These are phyloP conservation scores for Ceratonia siliqua DNA, from an alignment of 306 rosid species.

Conservation along the genomic window DNA sequence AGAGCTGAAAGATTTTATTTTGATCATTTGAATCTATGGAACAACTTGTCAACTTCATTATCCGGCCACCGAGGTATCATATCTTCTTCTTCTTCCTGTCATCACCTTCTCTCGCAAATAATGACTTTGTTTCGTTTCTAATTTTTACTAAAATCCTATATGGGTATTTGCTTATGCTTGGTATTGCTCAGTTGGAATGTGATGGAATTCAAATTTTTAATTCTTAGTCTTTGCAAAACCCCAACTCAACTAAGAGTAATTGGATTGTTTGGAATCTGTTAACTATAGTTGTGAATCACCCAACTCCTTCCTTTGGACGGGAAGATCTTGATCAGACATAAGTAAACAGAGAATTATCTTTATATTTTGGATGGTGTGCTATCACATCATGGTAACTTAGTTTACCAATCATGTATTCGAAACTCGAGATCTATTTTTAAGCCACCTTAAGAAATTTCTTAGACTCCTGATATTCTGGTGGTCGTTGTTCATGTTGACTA, in stretches of 20 bases:
- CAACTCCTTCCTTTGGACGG: background rate
- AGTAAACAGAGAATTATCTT: background rate
- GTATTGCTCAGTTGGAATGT: conserved; percentile 14
- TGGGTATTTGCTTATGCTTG: conserved; percentile 20
- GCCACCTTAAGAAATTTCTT: conserved; percentile 9
- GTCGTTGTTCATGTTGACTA: conserved; percentile 3
- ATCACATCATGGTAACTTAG: conserved; percentile 26
- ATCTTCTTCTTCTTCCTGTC: background rate
- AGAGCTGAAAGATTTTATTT: conserved; percentile 24
- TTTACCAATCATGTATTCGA: conserved; percentile 22
- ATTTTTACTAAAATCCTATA: conserved; percentile 4
- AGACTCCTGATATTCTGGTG: conserved; percentile 4
- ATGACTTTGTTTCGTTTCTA: background rate
- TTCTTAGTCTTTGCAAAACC: conserved; percentile 23
- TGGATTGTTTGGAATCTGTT: background rate
- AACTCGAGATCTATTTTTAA: conserved; percentile 43
- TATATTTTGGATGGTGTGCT: background rate
- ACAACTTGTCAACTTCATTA: conserved; percentile 58
- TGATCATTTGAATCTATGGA: conserved; percentile 57
- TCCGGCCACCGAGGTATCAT: conserved; percentile 54
- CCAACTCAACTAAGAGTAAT: conserved; percentile 13
- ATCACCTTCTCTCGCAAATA: background rate
- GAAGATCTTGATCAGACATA: conserved; percentile 15
- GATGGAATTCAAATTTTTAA: conserved; percentile 21
- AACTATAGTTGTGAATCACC: conserved; percentile 10